Evolutionary conservation across 805 yeast species (phyloP), one percentile per base, ranked within the genome.

Genomic region (Tetrapisispora fleetii): DNA sequence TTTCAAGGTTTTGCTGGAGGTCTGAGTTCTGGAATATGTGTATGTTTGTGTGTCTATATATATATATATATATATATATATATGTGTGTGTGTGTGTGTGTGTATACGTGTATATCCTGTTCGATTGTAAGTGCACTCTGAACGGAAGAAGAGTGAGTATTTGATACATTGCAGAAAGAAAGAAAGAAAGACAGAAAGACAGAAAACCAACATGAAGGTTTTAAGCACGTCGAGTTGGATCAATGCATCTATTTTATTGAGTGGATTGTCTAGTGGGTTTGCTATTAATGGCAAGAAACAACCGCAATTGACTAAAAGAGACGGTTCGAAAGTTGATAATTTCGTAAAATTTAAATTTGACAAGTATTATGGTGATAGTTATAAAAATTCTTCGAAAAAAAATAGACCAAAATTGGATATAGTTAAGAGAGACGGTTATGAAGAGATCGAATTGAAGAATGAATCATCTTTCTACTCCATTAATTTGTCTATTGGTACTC

Each of bases 401-500:
- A 46, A 42, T 16, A 45, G 40, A n/a, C 52, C 54, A 8, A 16
- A 40, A 16, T 49, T 50, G 1, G 17, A 30, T 6, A 33, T 62
- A 1, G 27, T 45, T 6, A 67, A 60, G 45, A 54, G 71, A 48
- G 65, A 64, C 22, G 70, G 68, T 6, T 50, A 57, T 2, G 67
- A 67, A 10, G 55, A 58, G 3, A 60, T 71, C 48, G 64, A 54
- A 6, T 52, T 77, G 18, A 54, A 57, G 10, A 77, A 76, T 52
- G 66, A 69, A 46, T 52, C 58, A 14, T 62, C 70, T 7, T 78
- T 76, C 52, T 78, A 76, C 54, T 64, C 75, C 18, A 76, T 73
- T 2, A 65, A 65, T 5, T 50, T 78, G 32, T 55, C 62, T 22
- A 59, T 84, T 19, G 91, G 93, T 4, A 76, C 85, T 0, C 75